phyloP scores from a whole-genome alignment of 2,329 filamentous ascomycete genomes.

The Seiridium cupressi region DNA sequence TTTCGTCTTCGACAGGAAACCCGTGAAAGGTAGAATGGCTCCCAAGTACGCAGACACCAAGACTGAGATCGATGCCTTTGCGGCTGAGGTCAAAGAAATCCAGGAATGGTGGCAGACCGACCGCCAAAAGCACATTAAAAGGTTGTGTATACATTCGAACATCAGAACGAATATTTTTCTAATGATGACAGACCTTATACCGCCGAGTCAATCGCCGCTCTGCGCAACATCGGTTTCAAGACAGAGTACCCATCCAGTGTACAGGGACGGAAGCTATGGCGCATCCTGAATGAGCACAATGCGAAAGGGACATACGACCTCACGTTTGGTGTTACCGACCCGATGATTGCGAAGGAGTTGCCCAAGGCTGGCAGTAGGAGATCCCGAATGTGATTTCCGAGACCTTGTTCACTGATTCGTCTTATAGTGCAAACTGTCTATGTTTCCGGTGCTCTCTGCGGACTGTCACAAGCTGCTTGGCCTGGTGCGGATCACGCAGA shows the following conservation, averaged over 20 bases:
- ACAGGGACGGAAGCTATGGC: constrained; percentile 13
- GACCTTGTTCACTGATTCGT: background rate
- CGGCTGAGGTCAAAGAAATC: constrained; percentile 9
- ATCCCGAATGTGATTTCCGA: no score
- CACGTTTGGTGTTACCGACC: constrained; percentile 12
- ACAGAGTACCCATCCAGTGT: constrained; percentile 11
- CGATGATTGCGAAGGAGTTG: constrained; percentile 12
- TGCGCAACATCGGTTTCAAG: constrained; percentile 12
- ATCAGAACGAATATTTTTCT: background rate
- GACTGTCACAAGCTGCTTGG: constrained; percentile 9
- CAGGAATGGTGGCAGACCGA: constrained; percentile 13
- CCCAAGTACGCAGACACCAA: constrained; percentile 9
- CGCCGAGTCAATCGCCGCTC: constrained; percentile 12
- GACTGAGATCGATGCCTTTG: constrained; percentile 10
- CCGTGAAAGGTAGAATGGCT: constrained; percentile 2
- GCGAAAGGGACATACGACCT: constrained; percentile 11
- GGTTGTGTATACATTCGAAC: background rate
- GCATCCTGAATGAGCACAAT: constrained; percentile 11
- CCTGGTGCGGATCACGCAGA: constrained; percentile 13
- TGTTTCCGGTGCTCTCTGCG: constrained; percentile 12
- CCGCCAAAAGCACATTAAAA: constrained; percentile 13
- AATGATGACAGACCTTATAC: constrained; percentile 2
- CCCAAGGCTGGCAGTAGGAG: background rate
- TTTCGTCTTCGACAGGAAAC: background rate
- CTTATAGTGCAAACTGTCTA: constrained; percentile 11